Percentiles rank a stretch among this genome's conserved stretches.
These are phyloP conservation scores for Porphyrellus cyaneotinctus DNA, from an alignment of 768 basidiomycete species.

Conservation along the genomic window DNA sequence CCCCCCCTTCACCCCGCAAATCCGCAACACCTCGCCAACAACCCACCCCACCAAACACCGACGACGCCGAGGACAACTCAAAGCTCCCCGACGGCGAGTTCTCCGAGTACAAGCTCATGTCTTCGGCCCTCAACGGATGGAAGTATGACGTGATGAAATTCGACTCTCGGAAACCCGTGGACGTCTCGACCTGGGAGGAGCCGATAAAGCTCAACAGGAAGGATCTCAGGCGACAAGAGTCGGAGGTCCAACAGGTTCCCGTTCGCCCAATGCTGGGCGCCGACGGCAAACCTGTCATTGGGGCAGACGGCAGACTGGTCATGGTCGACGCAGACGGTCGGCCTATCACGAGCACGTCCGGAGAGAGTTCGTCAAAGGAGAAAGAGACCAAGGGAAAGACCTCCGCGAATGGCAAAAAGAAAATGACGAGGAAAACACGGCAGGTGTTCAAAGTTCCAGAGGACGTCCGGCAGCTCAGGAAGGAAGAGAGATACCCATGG, in stretches of 20 bases:
- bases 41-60: slow-evolving; percentile 35
- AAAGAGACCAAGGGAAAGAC: slow-evolving; percentile 43
- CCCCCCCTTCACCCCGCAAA: slow-evolving; percentile 31
- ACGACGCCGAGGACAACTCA: slow-evolving; percentile 49
- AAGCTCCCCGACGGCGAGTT: slow-evolving; percentile 64
- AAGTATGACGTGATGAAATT: slow-evolving; percentile 94
- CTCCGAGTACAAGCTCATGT: slow-evolving; percentile 75
- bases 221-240: slow-evolving; percentile 56
- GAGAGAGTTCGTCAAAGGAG: slow-evolving; percentile 29
- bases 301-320: slow-evolving; percentile 68
- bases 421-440: slow-evolving; percentile 77
- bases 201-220: slow-evolving; percentile 89
- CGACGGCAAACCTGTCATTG: slow-evolving; percentile 83
- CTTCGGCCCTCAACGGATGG: slow-evolving; percentile 79
- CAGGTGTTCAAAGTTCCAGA: slow-evolving; percentile 83
- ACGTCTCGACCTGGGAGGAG: slow-evolving; percentile 61
- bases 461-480: slow-evolving; percentile 68
- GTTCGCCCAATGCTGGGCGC: slow-evolving; percentile 73
- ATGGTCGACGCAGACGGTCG: slow-evolving; percentile 80
- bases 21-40: slow-evolving; percentile 38
- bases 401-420: slow-evolving; percentile 53
- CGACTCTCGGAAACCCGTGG: slow-evolving; percentile 67
- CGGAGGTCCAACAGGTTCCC: slow-evolving; percentile 42
- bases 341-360: slow-evolving; percentile 47
- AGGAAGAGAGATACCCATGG: slow-evolving; percentile 90